Percentiles rank a stretch among this genome's conserved stretches.
Conservation (phyloP, 228 moss, liverwort and hornwort species). For the Sphagnum fallax region DNA sequence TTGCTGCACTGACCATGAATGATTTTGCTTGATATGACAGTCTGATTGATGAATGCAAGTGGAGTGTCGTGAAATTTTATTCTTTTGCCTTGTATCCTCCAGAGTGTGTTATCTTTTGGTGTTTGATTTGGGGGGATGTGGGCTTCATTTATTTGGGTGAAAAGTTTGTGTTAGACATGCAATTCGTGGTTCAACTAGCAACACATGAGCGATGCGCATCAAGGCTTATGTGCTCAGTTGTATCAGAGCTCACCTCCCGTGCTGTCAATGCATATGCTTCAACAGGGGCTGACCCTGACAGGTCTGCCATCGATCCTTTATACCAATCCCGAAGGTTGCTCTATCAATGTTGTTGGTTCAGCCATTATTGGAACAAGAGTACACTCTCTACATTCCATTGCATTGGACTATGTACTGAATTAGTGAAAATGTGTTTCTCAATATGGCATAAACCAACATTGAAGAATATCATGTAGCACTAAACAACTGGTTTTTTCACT, state of each 20-base stretch:
- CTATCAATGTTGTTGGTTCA: neutral
- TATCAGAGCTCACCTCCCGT: constrained; percentile 57
- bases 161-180: constrained; percentile 92
- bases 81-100: neutral
- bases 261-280: constrained; percentile 72
- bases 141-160: too few relatives aligned
- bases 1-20: too few relatives aligned
- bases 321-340: neutral
- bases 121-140: too few relatives aligned
- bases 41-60: too few relatives aligned
- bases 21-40: too few relatives aligned
- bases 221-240: constrained; percentile 40
- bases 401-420: neutral
- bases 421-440: neutral
- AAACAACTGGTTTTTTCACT: neutral
- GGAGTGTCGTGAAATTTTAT: neutral
- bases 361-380: neutral
- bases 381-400: neutral
- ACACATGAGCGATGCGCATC: constrained; percentile 51
- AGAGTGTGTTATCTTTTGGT: too few relatives aligned
- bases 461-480: neutral
- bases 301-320: constrained; percentile 13
- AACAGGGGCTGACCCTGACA: constrained; percentile 81
- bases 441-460: neutral
- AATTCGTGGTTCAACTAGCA: constrained; percentile 84